Conservation (phyloP, 148 eudicot species). For the Diospyros lotus region DNA sequence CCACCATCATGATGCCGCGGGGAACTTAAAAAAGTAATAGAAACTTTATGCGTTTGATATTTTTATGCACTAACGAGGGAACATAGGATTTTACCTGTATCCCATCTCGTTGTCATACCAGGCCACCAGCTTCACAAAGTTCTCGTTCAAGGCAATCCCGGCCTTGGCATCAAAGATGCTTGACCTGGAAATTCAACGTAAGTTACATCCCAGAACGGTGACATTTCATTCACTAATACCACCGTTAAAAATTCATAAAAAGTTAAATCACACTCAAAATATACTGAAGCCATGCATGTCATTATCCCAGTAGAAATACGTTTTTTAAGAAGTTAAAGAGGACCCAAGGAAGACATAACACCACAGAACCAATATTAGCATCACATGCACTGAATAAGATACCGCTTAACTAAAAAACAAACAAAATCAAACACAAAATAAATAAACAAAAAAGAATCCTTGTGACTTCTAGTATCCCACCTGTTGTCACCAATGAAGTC, state of each 20-base stretch:
- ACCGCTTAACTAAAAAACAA: too few species aligned
- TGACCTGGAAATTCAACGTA: slow-evolving; percentile 38
- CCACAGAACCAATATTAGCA: too few species aligned
- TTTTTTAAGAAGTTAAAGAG: too few species aligned
- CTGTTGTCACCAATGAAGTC: slow-evolving; percentile 71
- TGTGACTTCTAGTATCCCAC: slow-evolving; percentile 18
- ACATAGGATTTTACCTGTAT: slow-evolving; percentile 63
- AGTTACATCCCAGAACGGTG: too few species aligned
- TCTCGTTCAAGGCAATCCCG: slow-evolving; percentile 74
- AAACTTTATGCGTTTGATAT: too few species aligned
- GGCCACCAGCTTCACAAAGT: slow-evolving; percentile 69
- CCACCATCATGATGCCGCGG: background rate
- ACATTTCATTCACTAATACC: background rate
- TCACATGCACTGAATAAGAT: too few species aligned
- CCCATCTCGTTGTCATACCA: slow-evolving; percentile 98
- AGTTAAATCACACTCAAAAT: too few species aligned
- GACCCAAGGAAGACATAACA: too few species aligned
- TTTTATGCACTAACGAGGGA: background rate
- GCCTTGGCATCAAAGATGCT: slow-evolving; percentile 30
- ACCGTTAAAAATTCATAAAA: background rate
- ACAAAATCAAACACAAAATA: too few species aligned
- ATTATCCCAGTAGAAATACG: too few species aligned
- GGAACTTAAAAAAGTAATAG: too few species aligned
- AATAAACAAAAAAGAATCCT: background rate
- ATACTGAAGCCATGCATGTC: too few species aligned